A percentile compares a stretch with the other conserved stretches of the same genome.
Conservation (phyloP, 1,284 basidiomycete species). For the Ustilago nuda region DNA sequence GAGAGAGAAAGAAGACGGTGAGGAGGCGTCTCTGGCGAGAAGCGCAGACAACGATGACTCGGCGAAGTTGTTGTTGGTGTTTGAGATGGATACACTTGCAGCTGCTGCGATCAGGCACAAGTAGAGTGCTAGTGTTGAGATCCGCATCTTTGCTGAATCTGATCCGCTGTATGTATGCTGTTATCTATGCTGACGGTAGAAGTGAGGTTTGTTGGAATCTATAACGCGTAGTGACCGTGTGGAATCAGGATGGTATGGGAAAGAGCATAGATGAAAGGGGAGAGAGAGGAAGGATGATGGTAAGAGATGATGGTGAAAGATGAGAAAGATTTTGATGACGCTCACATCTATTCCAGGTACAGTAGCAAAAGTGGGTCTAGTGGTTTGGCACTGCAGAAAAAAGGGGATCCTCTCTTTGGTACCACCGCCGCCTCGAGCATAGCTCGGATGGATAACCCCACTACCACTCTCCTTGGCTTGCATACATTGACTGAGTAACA, state of each 20-base stretch:
- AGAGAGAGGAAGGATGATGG: not conserved
- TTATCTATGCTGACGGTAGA: not conserved
- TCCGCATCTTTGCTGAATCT: slow-evolving; percentile 12
- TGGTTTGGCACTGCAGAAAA: not conserved
- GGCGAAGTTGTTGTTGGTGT: not conserved
- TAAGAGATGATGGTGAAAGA: not conserved
- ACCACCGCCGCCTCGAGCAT: not conserved
- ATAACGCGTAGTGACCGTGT: not conserved
- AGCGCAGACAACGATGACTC: slow-evolving; percentile 11
- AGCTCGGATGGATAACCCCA: not conserved
- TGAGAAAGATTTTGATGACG: not conserved
- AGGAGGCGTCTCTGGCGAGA: slow-evolving; percentile 3
- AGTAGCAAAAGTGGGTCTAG: not conserved
- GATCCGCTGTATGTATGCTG: not conserved
- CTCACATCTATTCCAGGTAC: not conserved
- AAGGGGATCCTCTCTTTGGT: not conserved
- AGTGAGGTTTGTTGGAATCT: not conserved
- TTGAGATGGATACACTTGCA: slow-evolving; percentile 20
- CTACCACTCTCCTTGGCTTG: not conserved
- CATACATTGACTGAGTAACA: not conserved
- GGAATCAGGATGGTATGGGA: not conserved
- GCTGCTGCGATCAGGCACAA: slow-evolving; percentile 22
- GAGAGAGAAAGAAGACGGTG: not conserved
- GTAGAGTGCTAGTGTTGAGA: slow-evolving; percentile 18
- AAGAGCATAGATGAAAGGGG: not conserved